Percentiles rank a stretch among this genome's conserved stretches.
phyloP scores from a whole-genome alignment of 1,284 basidiomycete species.

The Marasmius oreades region DNA sequence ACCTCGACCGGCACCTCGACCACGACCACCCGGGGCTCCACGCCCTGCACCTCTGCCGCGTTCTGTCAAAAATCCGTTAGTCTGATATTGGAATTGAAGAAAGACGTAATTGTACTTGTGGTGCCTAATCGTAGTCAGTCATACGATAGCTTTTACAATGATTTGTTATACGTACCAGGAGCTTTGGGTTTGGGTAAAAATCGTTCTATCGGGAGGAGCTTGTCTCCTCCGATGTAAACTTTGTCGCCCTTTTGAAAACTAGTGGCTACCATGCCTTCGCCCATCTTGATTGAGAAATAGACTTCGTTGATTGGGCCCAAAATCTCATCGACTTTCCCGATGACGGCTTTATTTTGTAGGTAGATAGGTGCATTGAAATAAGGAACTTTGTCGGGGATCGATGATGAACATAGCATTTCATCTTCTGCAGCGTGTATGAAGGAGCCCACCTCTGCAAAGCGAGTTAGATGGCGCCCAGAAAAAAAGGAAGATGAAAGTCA shows the following conservation, averaged over 20 bases:
- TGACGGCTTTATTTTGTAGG: slow-evolving; percentile 94
- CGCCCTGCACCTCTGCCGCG: slow-evolving; percentile 54
- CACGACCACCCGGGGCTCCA: slow-evolving; percentile 33
- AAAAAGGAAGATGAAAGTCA: slow-evolving; percentile 30
- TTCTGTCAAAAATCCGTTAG: slow-evolving; percentile 37
- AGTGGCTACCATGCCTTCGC: slow-evolving; percentile 90
- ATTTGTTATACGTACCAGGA: slow-evolving; percentile 50
- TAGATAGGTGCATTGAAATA: slow-evolving; percentile 99
- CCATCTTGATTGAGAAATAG: slow-evolving; percentile 98
- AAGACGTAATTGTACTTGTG: slow-evolving; percentile 38
- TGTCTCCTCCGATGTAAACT: slow-evolving; percentile 95
- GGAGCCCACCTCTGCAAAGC: slow-evolving; percentile 71
- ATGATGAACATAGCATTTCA: slow-evolving; percentile 94
- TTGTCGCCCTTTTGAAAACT: slow-evolving; percentile 99
- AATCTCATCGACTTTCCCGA: slow-evolving; percentile 96
- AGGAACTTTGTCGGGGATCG: slow-evolving; percentile 87
- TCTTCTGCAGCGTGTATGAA: slow-evolving; percentile 96
- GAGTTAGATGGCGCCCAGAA: slow-evolving; percentile 7
- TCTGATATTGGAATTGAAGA: slow-evolving; percentile 5
- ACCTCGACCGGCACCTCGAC: slow-evolving; percentile 39
- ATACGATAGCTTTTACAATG: slow-evolving; percentile 11
- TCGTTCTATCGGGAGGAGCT: slow-evolving; percentile 92
- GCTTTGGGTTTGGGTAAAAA: slow-evolving; percentile 97
- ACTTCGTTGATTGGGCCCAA: slow-evolving; percentile 98
- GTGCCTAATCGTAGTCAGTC: slow-evolving; percentile 33